These are phyloP conservation scores for Omphalotus guepiniiformis DNA, from an alignment of 768 basidiomycete genomes.

Conservation along the genomic window DNA sequence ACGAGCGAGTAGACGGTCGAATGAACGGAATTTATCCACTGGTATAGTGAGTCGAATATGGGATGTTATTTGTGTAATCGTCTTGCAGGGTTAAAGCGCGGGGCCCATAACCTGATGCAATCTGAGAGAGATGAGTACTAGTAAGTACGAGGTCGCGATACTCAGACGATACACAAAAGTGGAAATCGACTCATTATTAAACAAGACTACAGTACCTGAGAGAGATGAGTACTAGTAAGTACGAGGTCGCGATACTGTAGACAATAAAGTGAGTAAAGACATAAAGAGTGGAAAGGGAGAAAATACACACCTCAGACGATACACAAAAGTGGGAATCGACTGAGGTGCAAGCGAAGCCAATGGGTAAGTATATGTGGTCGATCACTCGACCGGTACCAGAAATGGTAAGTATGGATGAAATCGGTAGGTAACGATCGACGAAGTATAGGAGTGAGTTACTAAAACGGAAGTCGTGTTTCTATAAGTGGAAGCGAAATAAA, in stretches of 20 bases:
- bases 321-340: neutral
- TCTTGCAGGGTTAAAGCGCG: neutral
- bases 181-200: neutral
- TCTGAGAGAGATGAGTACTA: neutral
- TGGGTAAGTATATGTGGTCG: neutral
- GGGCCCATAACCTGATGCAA: constrained; percentile 1
- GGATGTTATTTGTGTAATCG: neutral
- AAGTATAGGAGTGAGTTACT: neutral
- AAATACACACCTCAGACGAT: neutral
- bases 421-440: neutral
- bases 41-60: neutral
- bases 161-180: neutral
- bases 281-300: neutral
- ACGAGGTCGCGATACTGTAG: no score
- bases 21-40: neutral
- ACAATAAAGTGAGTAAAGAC: neutral
- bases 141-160: neutral
- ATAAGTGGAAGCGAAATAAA: neutral
- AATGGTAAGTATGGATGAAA: neutral
- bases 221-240: neutral
- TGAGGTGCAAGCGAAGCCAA: neutral
- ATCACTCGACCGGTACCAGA: neutral
- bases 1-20: no score
- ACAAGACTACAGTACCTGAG: neutral
- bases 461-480: no score